Conservation (phyloP, 192 early-diverging fungal species). For the Geranomyces michiganensis region DNA sequence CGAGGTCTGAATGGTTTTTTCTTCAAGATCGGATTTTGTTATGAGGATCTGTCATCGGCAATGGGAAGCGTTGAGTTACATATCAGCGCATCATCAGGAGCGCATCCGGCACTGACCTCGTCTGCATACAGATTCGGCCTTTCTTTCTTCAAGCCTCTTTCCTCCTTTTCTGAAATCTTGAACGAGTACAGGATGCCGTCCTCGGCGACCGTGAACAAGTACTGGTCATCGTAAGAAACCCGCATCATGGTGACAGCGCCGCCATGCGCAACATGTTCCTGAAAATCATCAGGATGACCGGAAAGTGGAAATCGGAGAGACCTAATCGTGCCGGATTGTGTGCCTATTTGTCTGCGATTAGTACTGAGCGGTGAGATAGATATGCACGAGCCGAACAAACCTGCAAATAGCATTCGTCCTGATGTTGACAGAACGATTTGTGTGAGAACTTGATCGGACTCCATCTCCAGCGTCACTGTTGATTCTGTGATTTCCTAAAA, state of each 20-base stretch:
- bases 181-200: slow-evolving; percentile 58
- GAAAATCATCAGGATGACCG: slow-evolving; percentile 47
- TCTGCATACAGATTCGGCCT: slow-evolving; percentile 45
- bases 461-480: slow-evolving; percentile 50
- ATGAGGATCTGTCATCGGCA: slow-evolving; percentile 49
- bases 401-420: slow-evolving; percentile 63
- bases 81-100: too few relatives aligned
- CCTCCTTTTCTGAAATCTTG: slow-evolving; percentile 51
- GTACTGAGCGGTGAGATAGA: slow-evolving; percentile 7
- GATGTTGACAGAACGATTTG: slow-evolving; percentile 56
- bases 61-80: background rate
- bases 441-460: slow-evolving; percentile 46
- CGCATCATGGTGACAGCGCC: slow-evolving; percentile 47
- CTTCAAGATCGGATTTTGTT: slow-evolving; percentile 63
- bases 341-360: too few relatives aligned
- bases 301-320: slow-evolving; percentile 56
- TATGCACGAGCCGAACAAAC: slow-evolving; percentile 31
- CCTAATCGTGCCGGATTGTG: slow-evolving; percentile 45
- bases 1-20: slow-evolving; percentile 51
- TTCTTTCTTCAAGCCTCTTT: slow-evolving; percentile 36
- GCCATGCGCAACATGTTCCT: slow-evolving; percentile 58
- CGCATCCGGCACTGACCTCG: slow-evolving; percentile 42
- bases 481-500: slow-evolving; percentile 60
- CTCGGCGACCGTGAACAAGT: slow-evolving; percentile 51
- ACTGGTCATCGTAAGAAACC: slow-evolving; percentile 53